These are phyloP conservation scores for Aspergillus nanangensis DNA, from an alignment of 495 filamentous ascomycete genomes.

Conservation along the genomic window DNA sequence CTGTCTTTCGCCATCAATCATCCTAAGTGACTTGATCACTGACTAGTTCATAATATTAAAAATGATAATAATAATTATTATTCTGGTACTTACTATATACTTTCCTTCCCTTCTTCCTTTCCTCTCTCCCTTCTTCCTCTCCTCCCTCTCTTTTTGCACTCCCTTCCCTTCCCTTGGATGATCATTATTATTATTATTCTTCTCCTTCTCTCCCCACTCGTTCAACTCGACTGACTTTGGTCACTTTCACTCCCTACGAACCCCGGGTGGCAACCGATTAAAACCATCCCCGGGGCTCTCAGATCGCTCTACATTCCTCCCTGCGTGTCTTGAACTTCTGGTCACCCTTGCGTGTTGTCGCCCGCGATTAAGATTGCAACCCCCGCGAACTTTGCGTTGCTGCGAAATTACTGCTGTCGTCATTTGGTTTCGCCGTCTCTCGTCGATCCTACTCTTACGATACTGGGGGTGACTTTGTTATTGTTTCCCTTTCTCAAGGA, in stretches of 20 bases:
- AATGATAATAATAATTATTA: too few species aligned
- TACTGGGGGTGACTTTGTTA: too few species aligned
- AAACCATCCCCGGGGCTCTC: too few species aligned
- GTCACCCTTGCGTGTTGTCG: conserved; percentile 31
- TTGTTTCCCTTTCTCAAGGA: neutral
- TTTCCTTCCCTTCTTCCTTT: conserved; percentile 10
- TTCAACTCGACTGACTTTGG: too few species aligned
- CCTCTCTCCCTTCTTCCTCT: conserved; percentile 18
- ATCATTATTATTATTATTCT: too few species aligned
- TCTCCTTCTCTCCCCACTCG: conserved; percentile 3
- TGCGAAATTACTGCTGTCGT: conserved; percentile 7
- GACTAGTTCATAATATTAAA: too few species aligned
- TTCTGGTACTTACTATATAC: conserved; percentile 15
- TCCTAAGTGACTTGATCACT: too few species aligned
- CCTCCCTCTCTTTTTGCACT: conserved; percentile 20
- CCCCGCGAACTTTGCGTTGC: conserved; percentile 2
- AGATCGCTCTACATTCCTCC: too few species aligned
- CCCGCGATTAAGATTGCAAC: conserved; percentile 5
- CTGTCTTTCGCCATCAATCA: too few species aligned
- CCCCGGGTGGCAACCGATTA: too few species aligned
- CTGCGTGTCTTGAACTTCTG: conserved; percentile 13
- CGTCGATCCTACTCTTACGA: conserved; percentile 12
- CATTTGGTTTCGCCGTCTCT: conserved; percentile 9
- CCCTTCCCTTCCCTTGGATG: neutral
- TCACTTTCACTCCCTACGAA: too few species aligned